These are phyloP conservation scores for Myriosclerotinia scirpicola DNA, from an alignment of 2,329 filamentous ascomycete genomes.

Conservation along the genomic window DNA sequence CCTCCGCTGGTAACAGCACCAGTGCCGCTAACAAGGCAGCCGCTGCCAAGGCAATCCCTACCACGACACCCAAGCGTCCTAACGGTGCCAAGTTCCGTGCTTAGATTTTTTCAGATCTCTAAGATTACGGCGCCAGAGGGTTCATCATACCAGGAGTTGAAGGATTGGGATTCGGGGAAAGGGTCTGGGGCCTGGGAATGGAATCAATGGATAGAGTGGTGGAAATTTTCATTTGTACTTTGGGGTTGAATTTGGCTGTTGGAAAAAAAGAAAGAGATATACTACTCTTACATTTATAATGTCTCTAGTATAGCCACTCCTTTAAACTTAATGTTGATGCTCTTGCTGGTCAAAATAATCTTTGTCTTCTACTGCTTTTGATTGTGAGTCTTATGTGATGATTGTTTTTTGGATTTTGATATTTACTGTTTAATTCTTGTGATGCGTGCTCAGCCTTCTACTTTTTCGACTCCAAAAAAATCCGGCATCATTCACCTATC, in stretches of 20 bases:
- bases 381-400: background rate
- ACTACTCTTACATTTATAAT: constrained; percentile 14
- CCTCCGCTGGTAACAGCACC: constrained; percentile 2
- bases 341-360: constrained; percentile 18
- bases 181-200: background rate
- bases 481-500: too few species aligned
- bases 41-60: background rate
- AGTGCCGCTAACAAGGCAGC: background rate
- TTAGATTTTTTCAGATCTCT: constrained; percentile 5
- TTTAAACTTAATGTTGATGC: constrained; percentile 12
- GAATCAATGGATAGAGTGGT: background rate
- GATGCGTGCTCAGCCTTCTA: background rate
- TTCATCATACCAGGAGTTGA: constrained; percentile 14
- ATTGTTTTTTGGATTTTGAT: too few species aligned
- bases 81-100: constrained; percentile 26
- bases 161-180: background rate
- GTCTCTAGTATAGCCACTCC: constrained; percentile 17
- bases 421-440: background rate
- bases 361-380: background rate
- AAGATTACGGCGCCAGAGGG: background rate
- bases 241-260: constrained; percentile 7
- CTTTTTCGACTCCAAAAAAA: background rate
- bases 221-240: constrained; percentile 11
- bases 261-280: constrained; percentile 21
- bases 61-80: constrained; percentile 9